Base-by-base conservation (phyloP, 495 filamentous ascomycete genomes). In the Penicillium macrosclerotiorum region DNA sequence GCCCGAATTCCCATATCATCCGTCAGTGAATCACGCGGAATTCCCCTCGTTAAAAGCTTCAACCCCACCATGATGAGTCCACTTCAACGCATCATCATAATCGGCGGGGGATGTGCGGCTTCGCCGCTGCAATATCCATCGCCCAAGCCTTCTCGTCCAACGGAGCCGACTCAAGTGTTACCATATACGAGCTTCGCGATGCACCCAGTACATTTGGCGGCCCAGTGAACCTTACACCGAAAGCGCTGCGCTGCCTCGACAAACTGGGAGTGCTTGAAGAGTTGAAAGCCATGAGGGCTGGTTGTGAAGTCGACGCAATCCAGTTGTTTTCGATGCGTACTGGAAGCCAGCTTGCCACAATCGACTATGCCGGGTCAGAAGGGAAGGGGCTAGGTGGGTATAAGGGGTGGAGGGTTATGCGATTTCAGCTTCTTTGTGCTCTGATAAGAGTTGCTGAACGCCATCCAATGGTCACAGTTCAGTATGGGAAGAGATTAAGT, bases 181-280 rank as follows among this genome's bases (percentile, higher is more conserved):
- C 63, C 18, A 60, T 79, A 35, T 76, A 65, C 56, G 77, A 81
- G 49, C 61, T 73, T 17, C 65, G 73, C 6, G 48, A 66, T 3
- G 44, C 57, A 20, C 67, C 64, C 7, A 62, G 66, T 17, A 69
- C 68, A 1, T 67, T 76, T 8, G 77, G 76, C 23, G 77, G 76
- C 26, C 68, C 73, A 14, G 65, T 81, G 26, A 81, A 76, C 60
- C 62, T 81, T 18, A 79, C 76, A 4, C 77, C 77, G 1, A 72
- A 72, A 38, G 75, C 76, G 0, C 63, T 78, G 14, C 64, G 68
- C 8, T 64, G 73, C 39, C 68, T 81, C 12, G 67, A 75, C 50
- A 53, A 62, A 31, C 65, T 81, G 2, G 77, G 69, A 11, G 72
- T 72, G 7, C 50, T 72, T 13, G 29, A 41, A 3, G 52, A 54